Evolutionary conservation across 345 rosid species (phyloP).

Genomic region (Brassica nigra): DNA sequence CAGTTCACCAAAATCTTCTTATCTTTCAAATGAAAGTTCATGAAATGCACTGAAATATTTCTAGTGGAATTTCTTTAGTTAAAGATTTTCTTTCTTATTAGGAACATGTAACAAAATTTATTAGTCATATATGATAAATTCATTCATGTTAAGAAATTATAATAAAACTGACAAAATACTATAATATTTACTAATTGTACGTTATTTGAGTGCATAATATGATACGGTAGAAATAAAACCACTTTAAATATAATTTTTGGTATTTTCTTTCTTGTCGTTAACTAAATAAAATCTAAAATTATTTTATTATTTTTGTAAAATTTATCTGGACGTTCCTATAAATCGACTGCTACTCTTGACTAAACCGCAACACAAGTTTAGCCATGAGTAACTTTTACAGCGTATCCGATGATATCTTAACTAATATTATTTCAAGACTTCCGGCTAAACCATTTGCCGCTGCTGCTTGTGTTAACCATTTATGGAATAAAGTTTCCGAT

Average conservation of each 20-base stretch:
- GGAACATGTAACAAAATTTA: neutral
- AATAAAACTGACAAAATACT: neutral
- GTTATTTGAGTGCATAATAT: neutral
- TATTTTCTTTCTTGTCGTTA: neutral
- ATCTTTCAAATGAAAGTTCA: neutral
- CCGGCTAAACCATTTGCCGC: neutral
- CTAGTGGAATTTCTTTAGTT: neutral
- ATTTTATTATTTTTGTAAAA: neutral
- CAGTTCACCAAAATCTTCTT: neutral
- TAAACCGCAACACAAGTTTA: neutral
- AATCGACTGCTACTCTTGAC: neutral
- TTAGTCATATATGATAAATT: neutral
- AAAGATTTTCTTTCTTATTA: too few relatives aligned
- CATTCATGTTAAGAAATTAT: neutral
- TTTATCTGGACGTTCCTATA: neutral
- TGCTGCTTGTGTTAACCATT: neutral
- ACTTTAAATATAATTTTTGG: neutral
- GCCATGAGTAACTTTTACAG: neutral
- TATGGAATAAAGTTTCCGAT: neutral
- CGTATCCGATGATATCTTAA: neutral
- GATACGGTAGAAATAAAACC: neutral
- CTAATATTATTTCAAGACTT: neutral
- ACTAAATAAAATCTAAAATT: neutral
- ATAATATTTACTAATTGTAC: neutral
- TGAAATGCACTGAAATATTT: neutral